These are phyloP conservation scores for Parsonsia alboflavescens DNA, from an alignment of 257 asterid species.

Conservation along the genomic window DNA sequence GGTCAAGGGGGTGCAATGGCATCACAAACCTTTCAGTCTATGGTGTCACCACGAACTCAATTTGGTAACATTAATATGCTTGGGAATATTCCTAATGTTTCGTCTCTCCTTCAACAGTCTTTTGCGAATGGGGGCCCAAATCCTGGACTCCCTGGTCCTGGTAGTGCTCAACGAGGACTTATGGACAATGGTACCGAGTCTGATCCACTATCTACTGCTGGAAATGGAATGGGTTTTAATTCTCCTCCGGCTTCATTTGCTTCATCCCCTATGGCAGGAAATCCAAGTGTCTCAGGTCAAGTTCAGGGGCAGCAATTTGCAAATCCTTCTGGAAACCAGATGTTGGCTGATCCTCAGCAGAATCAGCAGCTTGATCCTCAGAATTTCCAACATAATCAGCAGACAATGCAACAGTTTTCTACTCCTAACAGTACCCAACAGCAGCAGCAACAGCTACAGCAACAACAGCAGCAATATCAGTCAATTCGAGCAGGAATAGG, in stretches of 20 bases:
- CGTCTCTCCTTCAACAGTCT: slow-evolving; percentile 65
- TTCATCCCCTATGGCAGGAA: slow-evolving; percentile 36
- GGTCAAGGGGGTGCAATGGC: slow-evolving; percentile 77
- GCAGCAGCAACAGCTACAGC: slow-evolving; percentile 33
- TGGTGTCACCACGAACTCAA: slow-evolving; percentile 68
- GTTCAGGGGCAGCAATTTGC: slow-evolving; percentile 69
- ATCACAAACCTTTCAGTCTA: slow-evolving; percentile 53
- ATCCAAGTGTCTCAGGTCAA: slow-evolving; percentile 50
- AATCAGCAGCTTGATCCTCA: slow-evolving; percentile 56
- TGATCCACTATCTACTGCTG: slow-evolving; percentile 51
- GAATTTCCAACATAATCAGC: slow-evolving; percentile 61
- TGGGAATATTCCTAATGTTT: slow-evolving; percentile 62
- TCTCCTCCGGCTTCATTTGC: slow-evolving; percentile 46
- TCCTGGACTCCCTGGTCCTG: slow-evolving; percentile 64
- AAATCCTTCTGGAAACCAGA: slow-evolving; percentile 46
- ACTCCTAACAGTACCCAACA: slow-evolving; percentile 55
- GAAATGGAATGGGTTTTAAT: slow-evolving; percentile 61
- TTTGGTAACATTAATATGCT: slow-evolving; percentile 58
- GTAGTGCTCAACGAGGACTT: slow-evolving; percentile 52
- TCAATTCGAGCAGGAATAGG: slow-evolving; percentile 60
- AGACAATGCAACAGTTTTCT: slow-evolving; percentile 55
- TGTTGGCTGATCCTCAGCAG: slow-evolving; percentile 60
- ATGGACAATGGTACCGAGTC: slow-evolving; percentile 62
- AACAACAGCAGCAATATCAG: slow-evolving; percentile 64
- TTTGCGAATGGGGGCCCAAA: slow-evolving; percentile 62